A percentile compares a stretch with the other conserved stretches of the same genome.
phyloP scores from a whole-genome alignment of 371 early-diverging fungal genomes.

The Zopfochytrium polystomum region DNA sequence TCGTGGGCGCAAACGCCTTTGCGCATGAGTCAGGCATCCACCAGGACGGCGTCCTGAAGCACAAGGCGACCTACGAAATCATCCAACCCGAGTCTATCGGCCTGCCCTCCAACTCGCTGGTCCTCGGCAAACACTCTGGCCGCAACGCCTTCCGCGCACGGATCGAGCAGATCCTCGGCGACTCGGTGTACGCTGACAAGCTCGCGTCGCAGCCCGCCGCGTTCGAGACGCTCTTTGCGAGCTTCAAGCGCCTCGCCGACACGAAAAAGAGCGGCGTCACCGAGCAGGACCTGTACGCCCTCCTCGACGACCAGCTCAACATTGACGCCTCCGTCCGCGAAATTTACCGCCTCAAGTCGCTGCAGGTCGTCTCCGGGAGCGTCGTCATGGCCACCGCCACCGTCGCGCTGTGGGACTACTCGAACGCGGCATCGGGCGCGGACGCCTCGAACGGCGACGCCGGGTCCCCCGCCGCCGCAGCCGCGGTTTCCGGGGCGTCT shows the following conservation, averaged over 20 bases:
- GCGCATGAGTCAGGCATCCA: too few species aligned
- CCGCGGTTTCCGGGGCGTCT: neutral
- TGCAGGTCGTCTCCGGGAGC: conserved; percentile 75
- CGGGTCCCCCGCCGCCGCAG: too few species aligned
- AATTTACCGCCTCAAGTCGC: conserved; percentile 56
- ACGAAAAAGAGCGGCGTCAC: conserved; percentile 80
- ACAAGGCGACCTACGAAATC: conserved; percentile 92
- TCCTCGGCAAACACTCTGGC: conserved; percentile 95
- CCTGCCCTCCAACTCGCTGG: conserved; percentile 70
- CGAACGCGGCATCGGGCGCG: conserved; percentile 8
- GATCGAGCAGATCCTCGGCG: conserved; percentile 61
- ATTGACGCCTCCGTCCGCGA: conserved; percentile 38
- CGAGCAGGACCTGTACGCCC: conserved; percentile 83
- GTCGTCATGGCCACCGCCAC: conserved; percentile 75
- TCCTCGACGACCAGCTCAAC: conserved; percentile 65
- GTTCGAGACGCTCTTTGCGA: conserved; percentile 75
- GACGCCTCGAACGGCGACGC: conserved; percentile 4
- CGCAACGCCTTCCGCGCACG: conserved; percentile 87
- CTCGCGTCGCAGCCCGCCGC: conserved; percentile 47
- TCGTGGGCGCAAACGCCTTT: too few species aligned
- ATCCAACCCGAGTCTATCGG: conserved; percentile 90
- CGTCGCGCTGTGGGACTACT: conserved; percentile 49
- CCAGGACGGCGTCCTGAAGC: too few species aligned
- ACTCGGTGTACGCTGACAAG: conserved; percentile 60
- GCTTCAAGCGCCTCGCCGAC: conserved; percentile 89